A percentile compares a stretch with the other conserved stretches of the same genome.
Conservation (phyloP, 768 basidiomycete species). For the Hebeloma cylindrosporum region DNA sequence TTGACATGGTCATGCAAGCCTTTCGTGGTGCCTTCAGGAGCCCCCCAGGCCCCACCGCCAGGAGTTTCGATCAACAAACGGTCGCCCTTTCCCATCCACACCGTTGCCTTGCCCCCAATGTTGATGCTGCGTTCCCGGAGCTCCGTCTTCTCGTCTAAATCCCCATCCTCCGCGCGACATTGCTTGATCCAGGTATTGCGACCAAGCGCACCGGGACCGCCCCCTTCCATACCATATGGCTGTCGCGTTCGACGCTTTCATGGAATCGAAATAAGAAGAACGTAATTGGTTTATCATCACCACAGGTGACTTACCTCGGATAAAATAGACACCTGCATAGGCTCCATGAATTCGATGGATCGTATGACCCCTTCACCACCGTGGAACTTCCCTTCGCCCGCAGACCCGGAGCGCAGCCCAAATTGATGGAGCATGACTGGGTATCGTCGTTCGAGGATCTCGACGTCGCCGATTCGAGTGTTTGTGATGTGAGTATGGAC, state of each 20-base stretch:
- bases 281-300: constrained; percentile 4
- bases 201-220: constrained; percentile 67
- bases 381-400: constrained; percentile 66
- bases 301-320: constrained; percentile 60
- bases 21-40: constrained; percentile 31
- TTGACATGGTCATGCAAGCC: constrained; percentile 32
- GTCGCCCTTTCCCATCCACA: constrained; percentile 89
- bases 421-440: constrained; percentile 89
- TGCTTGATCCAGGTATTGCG: constrained; percentile 88
- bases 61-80: constrained; percentile 81
- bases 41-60: constrained; percentile 89
- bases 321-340: constrained; percentile 84
- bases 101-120: constrained; percentile 85
- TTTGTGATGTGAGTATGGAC: constrained; percentile 95
- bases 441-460: constrained; percentile 91
- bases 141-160: constrained; percentile 45
- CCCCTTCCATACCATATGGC: constrained; percentile 86
- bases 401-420: constrained; percentile 67
- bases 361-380: constrained; percentile 87
- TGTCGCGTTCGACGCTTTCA: constrained; percentile 75
- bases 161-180: constrained; percentile 64
- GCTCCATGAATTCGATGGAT: constrained; percentile 79
- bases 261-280: constrained; percentile 2
- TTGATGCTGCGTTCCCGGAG: constrained; percentile 62
- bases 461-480: constrained; percentile 90